These are phyloP conservation scores for Curvularia sp. DNA, from an alignment of 2,329 filamentous ascomycete genomes.

Conservation along the genomic window DNA sequence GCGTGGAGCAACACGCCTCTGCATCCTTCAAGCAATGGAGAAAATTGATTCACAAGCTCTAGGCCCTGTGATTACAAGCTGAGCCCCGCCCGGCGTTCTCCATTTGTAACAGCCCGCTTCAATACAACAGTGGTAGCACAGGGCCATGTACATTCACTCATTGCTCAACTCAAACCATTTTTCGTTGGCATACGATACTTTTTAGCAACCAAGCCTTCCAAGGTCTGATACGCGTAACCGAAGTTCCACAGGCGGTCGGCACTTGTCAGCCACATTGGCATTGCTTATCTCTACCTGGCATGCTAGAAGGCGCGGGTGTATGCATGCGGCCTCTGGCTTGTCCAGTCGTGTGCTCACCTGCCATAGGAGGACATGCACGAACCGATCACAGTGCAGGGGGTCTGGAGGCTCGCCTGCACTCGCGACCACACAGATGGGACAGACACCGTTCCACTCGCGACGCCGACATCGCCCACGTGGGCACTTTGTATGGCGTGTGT, in stretches of 20 bases:
- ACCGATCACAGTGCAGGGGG: constrained; percentile 1
- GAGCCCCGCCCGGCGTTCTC: neutral
- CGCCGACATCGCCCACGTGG: constrained; percentile 10
- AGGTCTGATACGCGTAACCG: constrained; percentile 20
- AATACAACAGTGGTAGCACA: neutral
- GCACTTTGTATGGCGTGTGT: constrained; percentile 4
- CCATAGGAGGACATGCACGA: constrained; percentile 4
- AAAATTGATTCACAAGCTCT: constrained; percentile 5
- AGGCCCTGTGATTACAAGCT: neutral
- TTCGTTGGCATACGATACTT: neutral
- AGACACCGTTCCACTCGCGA: constrained; percentile 4
- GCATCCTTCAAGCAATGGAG: neutral
- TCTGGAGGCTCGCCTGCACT: constrained; percentile 1
- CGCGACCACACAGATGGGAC: neutral
- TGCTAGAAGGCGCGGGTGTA: neutral
- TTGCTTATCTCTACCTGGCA: constrained; percentile 3
- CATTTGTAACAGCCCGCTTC: neutral
- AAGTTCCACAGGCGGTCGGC: constrained; percentile 7
- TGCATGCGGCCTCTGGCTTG: constrained; percentile 1
- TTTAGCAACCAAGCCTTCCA: neutral
- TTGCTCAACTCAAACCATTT: neutral
- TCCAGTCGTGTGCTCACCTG: constrained; percentile 19
- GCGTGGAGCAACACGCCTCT: constrained; percentile 12
- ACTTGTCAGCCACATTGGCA: constrained; percentile 11
- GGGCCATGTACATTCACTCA: neutral